Base-by-base conservation (phyloP, 805 yeast species). In the Kuraishia borneana region DNA sequence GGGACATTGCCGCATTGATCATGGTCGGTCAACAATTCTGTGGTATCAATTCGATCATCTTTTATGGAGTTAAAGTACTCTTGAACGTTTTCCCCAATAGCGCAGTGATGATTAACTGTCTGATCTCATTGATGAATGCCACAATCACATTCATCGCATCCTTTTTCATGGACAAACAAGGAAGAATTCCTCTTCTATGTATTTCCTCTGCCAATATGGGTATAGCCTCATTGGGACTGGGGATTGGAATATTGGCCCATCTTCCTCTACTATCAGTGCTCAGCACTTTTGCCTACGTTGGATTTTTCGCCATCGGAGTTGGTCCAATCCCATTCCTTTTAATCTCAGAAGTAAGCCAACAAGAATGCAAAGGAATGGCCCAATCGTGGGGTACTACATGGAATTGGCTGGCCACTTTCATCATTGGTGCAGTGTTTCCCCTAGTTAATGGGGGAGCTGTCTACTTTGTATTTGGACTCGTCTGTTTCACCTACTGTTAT, bases 321-420 rank as follows among this genome's bases (percentile, higher is more conserved):
- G 98, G 98, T 0, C 98, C 98, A 5, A 87, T 92, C 36, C 98
- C 98, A 28, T 89, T 92, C 58, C 59, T 89, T 43, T 58, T 88
- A 34, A 78, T 89, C 8, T 73, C 94, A 5, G 97, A 92, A 51
- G 76, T 89, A n/a, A 80, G 94, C 1, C 94, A 87, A 39, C 59
- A 69, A 2, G 73, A 76, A 39, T 89, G 89, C 2, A 76, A 76
- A 37, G 88, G 88, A 2, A 64, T 76, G 30, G 96, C 97, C 0
- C 98, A 92, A 57, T 79, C 95, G 51, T 80, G 83, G 65, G 97
- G 95, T 9, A 85, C 92, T 0, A 73, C 84, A 10, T 73, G 83
- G 61, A 92, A 89, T 53, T 89, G 96, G 96, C 45, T 83, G 8
- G 81, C 95, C 7, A 85, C 96, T 0, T 89, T 92, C 48, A 44